Evolutionary conservation across 2,329 filamentous ascomycete genomes (phyloP), one percentile per base, ranked within the genome.

Genomic region (Aureobasidium vineae): DNA sequence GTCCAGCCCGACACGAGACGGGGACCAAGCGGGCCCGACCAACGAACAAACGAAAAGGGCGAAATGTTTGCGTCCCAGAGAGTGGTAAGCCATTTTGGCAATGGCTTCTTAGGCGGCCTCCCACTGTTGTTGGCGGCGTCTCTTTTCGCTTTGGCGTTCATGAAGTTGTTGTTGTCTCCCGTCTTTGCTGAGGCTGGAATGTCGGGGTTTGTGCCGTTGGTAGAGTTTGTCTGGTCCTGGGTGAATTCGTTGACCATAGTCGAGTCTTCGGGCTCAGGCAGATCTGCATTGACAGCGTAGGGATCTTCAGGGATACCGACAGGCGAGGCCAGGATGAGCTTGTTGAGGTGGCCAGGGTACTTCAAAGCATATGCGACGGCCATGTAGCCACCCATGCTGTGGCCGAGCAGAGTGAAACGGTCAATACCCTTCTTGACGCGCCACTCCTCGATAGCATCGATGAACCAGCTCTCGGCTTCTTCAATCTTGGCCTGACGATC

Each of bases 31-130:
- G 95, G 95, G 0, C 95, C 95, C 1, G 91, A 85, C 82, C 92
- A 89, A 68, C 95, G 90, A 16, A 99, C 87, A 57, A 99, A 82
- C 70, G 89, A 94, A 77, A 99, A 99, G 7, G 95, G 95, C 0
- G 93, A 97, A 70, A 98, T 87, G 75, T 99, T 99, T 71, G 92
- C 90, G 71, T 99, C 95, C 95, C 95, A 99, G 5, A 99, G 86
- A 79, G 93, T 97, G 66, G 88, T 88, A 23, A 98, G 82, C 93
- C 94, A 97, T 77, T 89, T 88, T 0, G 93, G 92, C 2, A 95
- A 77, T 2, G 88, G 89, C 16, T 84, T 80, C 23, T 83, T 80
- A 0, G 86, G 84, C 0, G 84, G 77, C 70, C 72, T 72, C 43
- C 74, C 72, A 36, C 72, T 67, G 66, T 71, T 47, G 60, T 74